A percentile compares a stretch with the other conserved stretches of the same genome.
phyloP scores from a whole-genome alignment of 1,284 basidiomycete genomes.

The Bjerkandera adusta region DNA sequence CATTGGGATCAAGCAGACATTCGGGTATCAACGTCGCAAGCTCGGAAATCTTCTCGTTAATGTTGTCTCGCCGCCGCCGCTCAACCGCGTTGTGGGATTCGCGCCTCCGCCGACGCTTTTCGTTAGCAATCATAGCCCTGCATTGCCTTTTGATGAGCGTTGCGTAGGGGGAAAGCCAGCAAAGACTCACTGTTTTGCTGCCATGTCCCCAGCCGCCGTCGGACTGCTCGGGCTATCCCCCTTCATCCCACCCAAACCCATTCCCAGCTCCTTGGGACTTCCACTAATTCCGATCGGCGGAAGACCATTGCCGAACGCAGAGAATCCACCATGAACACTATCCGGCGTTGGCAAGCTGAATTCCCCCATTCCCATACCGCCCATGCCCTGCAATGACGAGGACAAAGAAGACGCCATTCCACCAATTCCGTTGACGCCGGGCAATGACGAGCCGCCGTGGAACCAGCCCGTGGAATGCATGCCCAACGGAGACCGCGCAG shows the following conservation, averaged over 20 bases:
- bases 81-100: conserved; percentile 94
- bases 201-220: conserved; percentile 29
- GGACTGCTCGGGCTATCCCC: conserved; percentile 23
- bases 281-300: conserved; percentile 20
- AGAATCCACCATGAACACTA: conserved; percentile 31
- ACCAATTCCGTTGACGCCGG: no score
- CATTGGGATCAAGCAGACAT: conserved; percentile 66
- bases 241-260: conserved; percentile 20
- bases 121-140: conserved; percentile 53
- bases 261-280: conserved; percentile 33
- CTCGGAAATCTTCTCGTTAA: conserved; percentile 92
- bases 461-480: conserved; percentile 18
- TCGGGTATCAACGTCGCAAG: conserved; percentile 87
- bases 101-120: conserved; percentile 75
- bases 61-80: conserved; percentile 83
- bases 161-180: conserved; percentile 3
- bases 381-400: conserved; percentile 6
- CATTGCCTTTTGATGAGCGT: conserved; percentile 2
- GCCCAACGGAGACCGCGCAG: conserved; percentile 14
- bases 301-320: conserved; percentile 10
- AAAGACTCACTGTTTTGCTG: conserved; percentile 40
- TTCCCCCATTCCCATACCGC: conserved; percentile 25
- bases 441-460: conserved; percentile 1
- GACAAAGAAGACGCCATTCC: conserved; percentile 23
- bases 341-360: conserved; percentile 41